A percentile compares a stretch with the other conserved stretches of the same genome.
phyloP scores from a whole-genome alignment of 352 stramenopile species.

The Phytophthora citrophthora region DNA sequence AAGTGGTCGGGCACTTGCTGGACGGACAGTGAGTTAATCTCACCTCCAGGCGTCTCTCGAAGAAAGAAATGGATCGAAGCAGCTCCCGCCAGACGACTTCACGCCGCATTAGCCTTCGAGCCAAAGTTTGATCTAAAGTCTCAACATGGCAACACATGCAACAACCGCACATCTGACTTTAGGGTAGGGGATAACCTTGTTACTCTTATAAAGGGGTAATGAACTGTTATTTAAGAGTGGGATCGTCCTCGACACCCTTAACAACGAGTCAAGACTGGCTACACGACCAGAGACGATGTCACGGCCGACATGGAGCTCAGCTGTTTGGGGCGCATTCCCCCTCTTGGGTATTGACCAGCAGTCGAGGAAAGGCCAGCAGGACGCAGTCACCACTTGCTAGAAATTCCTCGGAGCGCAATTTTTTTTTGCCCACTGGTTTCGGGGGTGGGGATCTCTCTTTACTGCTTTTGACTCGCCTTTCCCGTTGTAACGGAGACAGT shows the following conservation, averaged over 20 bases:
- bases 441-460: slow-evolving; percentile 4
- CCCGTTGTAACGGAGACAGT: slow-evolving; percentile 22
- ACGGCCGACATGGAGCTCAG: slow-evolving; percentile 40
- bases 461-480: slow-evolving; percentile 18
- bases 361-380: slow-evolving; percentile 28
- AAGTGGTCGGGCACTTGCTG: slow-evolving; percentile 18
- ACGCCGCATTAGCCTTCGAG: background rate
- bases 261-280: slow-evolving; percentile 30
- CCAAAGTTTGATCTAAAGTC: background rate
- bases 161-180: slow-evolving; percentile 36
- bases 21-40: slow-evolving; percentile 25
- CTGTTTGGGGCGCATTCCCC: slow-evolving; percentile 40
- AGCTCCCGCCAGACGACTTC: slow-evolving; percentile 16
- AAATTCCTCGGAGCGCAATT: slow-evolving; percentile 18
- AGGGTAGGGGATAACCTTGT: slow-evolving; percentile 19
- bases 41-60: slow-evolving; percentile 5
- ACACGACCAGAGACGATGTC: slow-evolving; percentile 23
- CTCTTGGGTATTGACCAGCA: slow-evolving; percentile 35
- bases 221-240: slow-evolving; percentile 6
- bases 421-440: slow-evolving; percentile 8
- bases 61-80: slow-evolving; percentile 6
- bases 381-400: slow-evolving; percentile 2
- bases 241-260: slow-evolving; percentile 4
- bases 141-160: slow-evolving; percentile 31
- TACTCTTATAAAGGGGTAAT: slow-evolving; percentile 4